These are phyloP conservation scores for Podila minutissima DNA, from an alignment of 192 early-diverging fungal genomes.

Conservation along the genomic window DNA sequence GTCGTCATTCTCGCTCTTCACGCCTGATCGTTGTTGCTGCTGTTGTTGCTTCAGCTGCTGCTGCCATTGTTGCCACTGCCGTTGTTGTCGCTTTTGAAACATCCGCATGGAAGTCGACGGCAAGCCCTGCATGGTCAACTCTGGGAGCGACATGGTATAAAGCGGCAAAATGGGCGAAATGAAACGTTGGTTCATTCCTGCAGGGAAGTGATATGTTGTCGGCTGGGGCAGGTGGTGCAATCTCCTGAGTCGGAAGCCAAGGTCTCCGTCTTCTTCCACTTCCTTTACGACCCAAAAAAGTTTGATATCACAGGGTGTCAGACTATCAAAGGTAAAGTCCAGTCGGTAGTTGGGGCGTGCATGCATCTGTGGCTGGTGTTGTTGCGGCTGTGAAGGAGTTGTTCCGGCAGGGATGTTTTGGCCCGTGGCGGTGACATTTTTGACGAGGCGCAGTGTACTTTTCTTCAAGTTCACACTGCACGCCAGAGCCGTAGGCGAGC, in stretches of 20 bases:
- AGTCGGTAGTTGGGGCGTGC: conserved; percentile 36
- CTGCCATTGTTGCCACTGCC: conserved; percentile 22
- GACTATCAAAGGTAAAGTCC: conserved; percentile 41
- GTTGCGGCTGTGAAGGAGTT: conserved; percentile 27
- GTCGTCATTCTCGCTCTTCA: not conserved
- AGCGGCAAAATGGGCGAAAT: conserved; percentile 46
- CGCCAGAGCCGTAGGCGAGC: conserved; percentile 43
- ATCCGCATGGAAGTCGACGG: conserved; percentile 44
- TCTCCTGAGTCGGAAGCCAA: conserved; percentile 33
- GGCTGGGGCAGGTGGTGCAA: conserved; percentile 45
- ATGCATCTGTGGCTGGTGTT: not conserved
- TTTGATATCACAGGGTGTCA: conserved; percentile 45
- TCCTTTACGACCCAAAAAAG: conserved; percentile 49
- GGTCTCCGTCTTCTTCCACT: conserved; percentile 37
- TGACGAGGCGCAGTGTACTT: conserved; percentile 37
- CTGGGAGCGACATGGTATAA: conserved; percentile 51
- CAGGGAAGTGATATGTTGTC: conserved; percentile 47
- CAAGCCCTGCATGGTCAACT: conserved; percentile 46
- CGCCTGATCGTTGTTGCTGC: conserved; percentile 4
- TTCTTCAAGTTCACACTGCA: conserved; percentile 48
- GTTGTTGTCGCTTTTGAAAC: conserved; percentile 39
- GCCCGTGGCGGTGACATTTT: conserved; percentile 31
- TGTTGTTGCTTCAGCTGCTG: conserved; percentile 8
- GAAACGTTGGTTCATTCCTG: conserved; percentile 48
- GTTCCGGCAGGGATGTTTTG: conserved; percentile 29